Evolutionary conservation across 2,329 filamentous ascomycete species (phyloP).

Genomic region (Dactylellina haptotyla): DNA sequence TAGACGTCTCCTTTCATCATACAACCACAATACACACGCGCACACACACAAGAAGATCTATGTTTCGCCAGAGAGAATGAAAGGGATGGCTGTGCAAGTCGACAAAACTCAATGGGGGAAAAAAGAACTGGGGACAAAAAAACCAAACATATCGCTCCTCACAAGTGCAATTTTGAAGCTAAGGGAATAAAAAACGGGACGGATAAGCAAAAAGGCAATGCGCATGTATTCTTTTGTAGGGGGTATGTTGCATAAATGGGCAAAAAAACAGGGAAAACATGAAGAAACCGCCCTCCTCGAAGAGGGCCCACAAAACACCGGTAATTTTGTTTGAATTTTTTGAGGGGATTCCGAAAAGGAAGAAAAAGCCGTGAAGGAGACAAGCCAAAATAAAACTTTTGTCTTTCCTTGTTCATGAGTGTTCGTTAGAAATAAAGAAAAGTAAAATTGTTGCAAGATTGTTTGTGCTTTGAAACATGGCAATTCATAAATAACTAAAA

Average conservation of each 20-base stretch:
- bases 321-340: slow-evolving; percentile 43
- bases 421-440: slow-evolving; percentile 32
- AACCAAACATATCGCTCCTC: slow-evolving; percentile 42
- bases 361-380: slow-evolving; percentile 50
- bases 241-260: slow-evolving; percentile 48
- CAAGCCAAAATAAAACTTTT: slow-evolving; percentile 55
- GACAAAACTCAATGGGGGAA: slow-evolving; percentile 17
- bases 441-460: slow-evolving; percentile 20
- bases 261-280: not conserved
- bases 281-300: slow-evolving; percentile 32
- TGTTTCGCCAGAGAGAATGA: slow-evolving; percentile 25
- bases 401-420: slow-evolving; percentile 54
- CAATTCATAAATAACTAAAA: slow-evolving; percentile 31
- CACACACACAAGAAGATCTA: slow-evolving; percentile 40
- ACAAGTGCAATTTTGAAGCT: slow-evolving; percentile 52
- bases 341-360: slow-evolving; percentile 34
- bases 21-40: slow-evolving; percentile 33
- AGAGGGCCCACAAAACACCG: slow-evolving; percentile 44
- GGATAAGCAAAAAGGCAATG: slow-evolving; percentile 24
- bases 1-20: slow-evolving; percentile 28
- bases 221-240: slow-evolving; percentile 54
- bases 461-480: slow-evolving; percentile 15
- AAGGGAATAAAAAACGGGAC: slow-evolving; percentile 1
- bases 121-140: not conserved
- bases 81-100: slow-evolving; percentile 2